phyloP scores from a whole-genome alignment of 2,329 filamentous ascomycete species.

The Fusarium xyrophilum region DNA sequence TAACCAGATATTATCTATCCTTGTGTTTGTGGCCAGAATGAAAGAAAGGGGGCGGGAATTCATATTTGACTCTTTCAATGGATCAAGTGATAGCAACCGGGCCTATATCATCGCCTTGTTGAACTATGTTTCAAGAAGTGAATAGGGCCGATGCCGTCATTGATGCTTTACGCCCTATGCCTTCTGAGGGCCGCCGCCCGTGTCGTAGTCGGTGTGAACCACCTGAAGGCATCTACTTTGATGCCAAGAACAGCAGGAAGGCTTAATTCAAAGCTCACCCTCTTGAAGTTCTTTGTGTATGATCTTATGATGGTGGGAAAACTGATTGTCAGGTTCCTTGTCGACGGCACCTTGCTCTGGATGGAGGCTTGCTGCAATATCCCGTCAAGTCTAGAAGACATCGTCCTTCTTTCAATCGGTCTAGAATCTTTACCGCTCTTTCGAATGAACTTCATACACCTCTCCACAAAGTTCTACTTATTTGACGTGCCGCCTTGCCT shows the following conservation, averaged over 20 bases:
- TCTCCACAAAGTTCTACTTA: not conserved
- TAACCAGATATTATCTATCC: not conserved
- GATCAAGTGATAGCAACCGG: not conserved
- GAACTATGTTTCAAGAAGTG: not conserved
- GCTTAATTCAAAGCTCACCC: not conserved
- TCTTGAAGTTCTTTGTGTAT: not conserved
- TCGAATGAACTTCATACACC: not conserved
- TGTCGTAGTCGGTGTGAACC: not conserved
- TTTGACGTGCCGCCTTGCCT: not conserved
- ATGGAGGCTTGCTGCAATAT: constrained; percentile 6
- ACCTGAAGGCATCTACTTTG: not conserved
- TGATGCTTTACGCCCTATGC: not conserved
- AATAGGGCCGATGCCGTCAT: not conserved
- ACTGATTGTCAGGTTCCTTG: not conserved
- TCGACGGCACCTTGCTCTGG: constrained; percentile 2
- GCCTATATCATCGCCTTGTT: not conserved
- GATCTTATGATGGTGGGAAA: not conserved
- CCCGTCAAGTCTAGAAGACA: not conserved
- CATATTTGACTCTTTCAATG: not conserved
- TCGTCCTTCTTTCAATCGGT: not conserved
- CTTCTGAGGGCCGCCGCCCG: not conserved
- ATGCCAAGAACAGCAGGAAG: not conserved
- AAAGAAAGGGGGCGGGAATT: constrained; percentile 12
- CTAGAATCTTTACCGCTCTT: not conserved
- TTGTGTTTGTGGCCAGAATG: not conserved